phyloP scores from a whole-genome alignment of 164 flowering plant genomes.

The Stephania yunnanensis region DNA sequence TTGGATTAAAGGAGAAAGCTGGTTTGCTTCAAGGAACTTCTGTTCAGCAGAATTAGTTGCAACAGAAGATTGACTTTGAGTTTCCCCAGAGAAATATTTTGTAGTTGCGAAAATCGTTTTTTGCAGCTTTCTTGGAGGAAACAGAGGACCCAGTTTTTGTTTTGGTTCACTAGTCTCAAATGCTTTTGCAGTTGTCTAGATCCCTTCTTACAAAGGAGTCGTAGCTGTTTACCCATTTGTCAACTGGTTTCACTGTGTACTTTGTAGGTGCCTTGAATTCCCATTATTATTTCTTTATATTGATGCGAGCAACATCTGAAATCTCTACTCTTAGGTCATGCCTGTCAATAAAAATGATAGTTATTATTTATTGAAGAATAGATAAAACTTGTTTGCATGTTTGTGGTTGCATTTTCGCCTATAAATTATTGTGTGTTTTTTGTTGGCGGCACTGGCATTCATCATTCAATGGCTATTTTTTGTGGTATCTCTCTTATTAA shows the following conservation, averaged over 20 bases:
- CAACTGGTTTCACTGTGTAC: neutral
- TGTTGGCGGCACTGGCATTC: neutral
- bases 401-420: neutral
- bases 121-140: constrained; percentile 13
- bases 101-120: neutral
- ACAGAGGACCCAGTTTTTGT: neutral
- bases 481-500: neutral
- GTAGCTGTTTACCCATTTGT: neutral
- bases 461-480: neutral
- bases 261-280: neutral
- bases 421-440: neutral
- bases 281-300: neutral
- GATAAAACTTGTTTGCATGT: neutral
- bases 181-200: neutral
- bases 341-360: neutral
- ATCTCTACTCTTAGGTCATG: neutral
- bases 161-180: neutral
- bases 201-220: neutral
- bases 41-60: constrained; percentile 19
- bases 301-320: neutral
- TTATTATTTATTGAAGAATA: neutral
- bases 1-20: constrained; percentile 45
- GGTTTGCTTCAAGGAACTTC: constrained; percentile 36
- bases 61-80: constrained; percentile 3
- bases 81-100: neutral